A percentile compares a stretch with the other conserved stretches of the same genome.
Conservation (phyloP, 1,284 basidiomycete species). For the Agroathelia rolfsii region DNA sequence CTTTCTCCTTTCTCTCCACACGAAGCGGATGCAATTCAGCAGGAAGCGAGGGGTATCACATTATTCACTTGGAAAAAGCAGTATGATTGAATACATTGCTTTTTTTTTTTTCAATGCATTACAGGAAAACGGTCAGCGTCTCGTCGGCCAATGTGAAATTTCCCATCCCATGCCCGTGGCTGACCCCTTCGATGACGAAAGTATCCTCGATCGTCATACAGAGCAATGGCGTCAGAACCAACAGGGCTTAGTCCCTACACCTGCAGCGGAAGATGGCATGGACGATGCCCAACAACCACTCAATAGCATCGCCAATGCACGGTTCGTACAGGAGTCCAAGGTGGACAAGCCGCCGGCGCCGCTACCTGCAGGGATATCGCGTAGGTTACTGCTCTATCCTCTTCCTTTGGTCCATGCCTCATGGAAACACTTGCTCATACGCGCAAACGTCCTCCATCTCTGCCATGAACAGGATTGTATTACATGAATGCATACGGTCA, state of each 20-base stretch:
- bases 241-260: no score
- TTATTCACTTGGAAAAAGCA: conserved; percentile 7
- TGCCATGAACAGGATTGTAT: conserved; percentile 51
- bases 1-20: conserved; percentile 7
- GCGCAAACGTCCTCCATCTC: conserved; percentile 7
- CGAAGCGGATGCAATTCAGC: no score
- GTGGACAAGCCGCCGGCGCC: conserved; percentile 55
- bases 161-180: conserved; percentile 69
- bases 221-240: no score
- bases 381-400: conserved; percentile 31
- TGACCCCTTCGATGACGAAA: conserved; percentile 16
- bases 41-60: no score
- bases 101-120: no score
- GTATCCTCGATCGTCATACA: conserved; percentile 22
- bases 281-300: conserved; percentile 35
- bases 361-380: conserved; percentile 53
- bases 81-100: no score
- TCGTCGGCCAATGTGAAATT: conserved; percentile 96
- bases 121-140: conserved; percentile 67
- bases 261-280: conserved; percentile 44
- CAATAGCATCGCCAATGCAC: conserved; percentile 63
- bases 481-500: conserved; percentile 93
- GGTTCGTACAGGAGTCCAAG: conserved; percentile 39
- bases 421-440: conserved; percentile 9
- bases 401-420: no score